Percentiles rank a stretch among this genome's conserved stretches.
phyloP scores from a whole-genome alignment of 1,284 basidiomycete genomes.

The Cutaneotrichosporon curvatum region DNA sequence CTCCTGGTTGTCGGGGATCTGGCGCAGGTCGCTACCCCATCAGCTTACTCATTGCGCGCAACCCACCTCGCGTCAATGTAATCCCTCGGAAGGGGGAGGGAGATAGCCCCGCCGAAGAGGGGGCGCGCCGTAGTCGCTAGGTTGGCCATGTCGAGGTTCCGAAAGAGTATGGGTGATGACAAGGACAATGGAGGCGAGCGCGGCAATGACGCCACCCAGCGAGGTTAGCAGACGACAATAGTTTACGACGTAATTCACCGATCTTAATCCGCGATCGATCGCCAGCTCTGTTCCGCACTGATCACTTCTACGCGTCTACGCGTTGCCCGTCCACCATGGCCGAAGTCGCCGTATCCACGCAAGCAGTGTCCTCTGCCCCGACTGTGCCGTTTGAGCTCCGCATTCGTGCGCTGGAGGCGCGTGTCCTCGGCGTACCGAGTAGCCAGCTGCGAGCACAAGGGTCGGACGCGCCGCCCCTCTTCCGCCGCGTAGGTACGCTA shows the following conservation, averaged over 20 bases:
- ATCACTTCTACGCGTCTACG: no score
- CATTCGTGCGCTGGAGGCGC: constrained; percentile 35
- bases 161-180: no score
- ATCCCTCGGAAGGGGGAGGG: constrained; percentile 53
- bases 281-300: no score
- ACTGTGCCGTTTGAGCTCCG: constrained; percentile 31
- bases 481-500: constrained; percentile 19
- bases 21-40: constrained; percentile 68
- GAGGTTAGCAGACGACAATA: no score
- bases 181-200: no score
- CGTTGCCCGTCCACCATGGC: no score
- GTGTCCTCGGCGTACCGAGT: constrained; percentile 23
- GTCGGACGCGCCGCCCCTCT: constrained; percentile 6
- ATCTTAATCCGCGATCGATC: no score
- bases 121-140: constrained; percentile 4
- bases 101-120: constrained; percentile 68
- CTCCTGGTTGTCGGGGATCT: constrained; percentile 96
- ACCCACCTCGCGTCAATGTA: constrained; percentile 83
- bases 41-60: neutral
- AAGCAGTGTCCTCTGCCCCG: neutral
- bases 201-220: no score
- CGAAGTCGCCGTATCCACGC: no score
- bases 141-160: no score
- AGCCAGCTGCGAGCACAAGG: constrained; percentile 2
- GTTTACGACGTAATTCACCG: no score